A percentile compares a stretch with the other conserved stretches of the same genome.
These are phyloP conservation scores for Eucalyptus urophylla DNA, from an alignment of 345 rosid species.

Conservation along the genomic window DNA sequence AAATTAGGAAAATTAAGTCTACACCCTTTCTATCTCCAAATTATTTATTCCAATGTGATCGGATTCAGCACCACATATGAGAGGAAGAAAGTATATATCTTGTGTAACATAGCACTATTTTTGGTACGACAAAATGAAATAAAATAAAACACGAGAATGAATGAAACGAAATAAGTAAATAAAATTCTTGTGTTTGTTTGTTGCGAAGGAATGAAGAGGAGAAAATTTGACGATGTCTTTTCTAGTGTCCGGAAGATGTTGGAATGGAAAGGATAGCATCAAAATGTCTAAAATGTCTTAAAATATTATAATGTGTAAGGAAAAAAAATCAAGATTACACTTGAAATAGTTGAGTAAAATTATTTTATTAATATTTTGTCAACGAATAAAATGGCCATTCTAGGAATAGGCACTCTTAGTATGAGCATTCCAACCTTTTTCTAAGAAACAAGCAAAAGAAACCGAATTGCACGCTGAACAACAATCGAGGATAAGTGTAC, in stretches of 20 bases:
- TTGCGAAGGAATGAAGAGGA: background rate
- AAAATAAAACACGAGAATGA: background rate
- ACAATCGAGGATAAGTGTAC: background rate
- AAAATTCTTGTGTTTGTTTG: background rate
- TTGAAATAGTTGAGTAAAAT: background rate
- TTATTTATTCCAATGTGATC: background rate
- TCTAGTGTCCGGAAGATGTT: background rate
- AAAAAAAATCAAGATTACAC: background rate
- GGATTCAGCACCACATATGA: fast-evolving
- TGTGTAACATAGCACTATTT: background rate
- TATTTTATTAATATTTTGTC: background rate
- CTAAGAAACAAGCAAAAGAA: background rate
- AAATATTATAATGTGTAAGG: too few relatives aligned
- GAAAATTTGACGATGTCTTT: background rate
- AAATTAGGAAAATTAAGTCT: background rate
- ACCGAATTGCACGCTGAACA: background rate
- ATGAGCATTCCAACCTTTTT: background rate
- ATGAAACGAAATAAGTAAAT: background rate
- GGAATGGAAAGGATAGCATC: background rate
- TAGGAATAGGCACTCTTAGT: background rate
- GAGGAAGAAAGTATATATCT: background rate
- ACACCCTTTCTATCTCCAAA: background rate
- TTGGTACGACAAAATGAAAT: background rate
- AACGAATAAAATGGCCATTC: background rate
- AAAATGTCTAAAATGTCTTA: background rate